Conservation (phyloP, 2,329 filamentous ascomycete species). For the Biscogniauxia marginata region DNA sequence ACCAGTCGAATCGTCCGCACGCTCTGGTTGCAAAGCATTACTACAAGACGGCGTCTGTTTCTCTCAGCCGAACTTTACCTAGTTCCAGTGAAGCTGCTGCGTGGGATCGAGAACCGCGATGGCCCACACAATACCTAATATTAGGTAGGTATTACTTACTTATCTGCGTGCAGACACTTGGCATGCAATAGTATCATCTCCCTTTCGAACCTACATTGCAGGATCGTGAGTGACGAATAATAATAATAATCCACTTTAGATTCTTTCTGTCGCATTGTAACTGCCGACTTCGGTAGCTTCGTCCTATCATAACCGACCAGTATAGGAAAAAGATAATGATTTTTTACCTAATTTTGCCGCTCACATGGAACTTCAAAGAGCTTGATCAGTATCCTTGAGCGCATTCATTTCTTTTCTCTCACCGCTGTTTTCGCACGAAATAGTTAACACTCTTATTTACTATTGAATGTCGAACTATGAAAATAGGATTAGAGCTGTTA, state of each 20-base stretch:
- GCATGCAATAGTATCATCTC: neutral
- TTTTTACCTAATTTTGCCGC: neutral
- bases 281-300: neutral
- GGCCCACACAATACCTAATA: neutral
- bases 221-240: neutral
- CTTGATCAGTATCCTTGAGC: neutral
- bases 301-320: neutral
- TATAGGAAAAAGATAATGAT: neutral
- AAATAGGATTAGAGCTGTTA: neutral
- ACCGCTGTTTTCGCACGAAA: neutral
- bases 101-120: neutral
- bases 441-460: neutral
- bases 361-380: neutral
- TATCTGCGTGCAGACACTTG: neutral
- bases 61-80: neutral
- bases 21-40: neutral
- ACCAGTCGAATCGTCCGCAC: neutral
- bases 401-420: neutral
- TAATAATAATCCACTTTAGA: neutral
- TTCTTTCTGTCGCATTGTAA: neutral
- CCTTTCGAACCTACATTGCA: no score
- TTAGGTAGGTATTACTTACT: neutral
- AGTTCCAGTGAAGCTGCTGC: neutral
- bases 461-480: neutral
- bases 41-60: neutral